Evolutionary conservation across 2,329 filamentous ascomycete species (phyloP), one percentile per base, ranked within the genome.

Genomic region (Penicillium sp.): DNA sequence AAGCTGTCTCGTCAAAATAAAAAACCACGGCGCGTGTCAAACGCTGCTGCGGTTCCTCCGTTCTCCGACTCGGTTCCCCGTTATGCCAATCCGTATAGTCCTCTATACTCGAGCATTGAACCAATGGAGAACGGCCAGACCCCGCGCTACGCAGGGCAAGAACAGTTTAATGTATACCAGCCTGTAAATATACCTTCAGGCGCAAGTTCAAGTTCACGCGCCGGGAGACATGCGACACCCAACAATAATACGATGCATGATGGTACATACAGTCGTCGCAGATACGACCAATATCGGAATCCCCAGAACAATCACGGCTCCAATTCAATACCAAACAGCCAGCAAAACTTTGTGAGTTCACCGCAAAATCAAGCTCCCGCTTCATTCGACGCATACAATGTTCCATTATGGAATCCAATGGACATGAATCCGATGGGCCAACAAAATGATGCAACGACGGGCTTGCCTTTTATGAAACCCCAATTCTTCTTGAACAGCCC

Each of bases 1-100:
- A 60, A 60, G 25, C 55, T 63, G 57, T 29, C 59, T 58, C 53
- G 47, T 26, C 25, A 41, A 51, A 42, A 45, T 15, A 63, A 64
- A 58, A 44, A 37, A 23, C 40, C 51, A n/a, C 57, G 58, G 54
- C 59, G 55, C 18, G 61, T 43, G 46, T 50, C 54, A 23, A 23
- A 31, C 33, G 55, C 53, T 44, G 54, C 49, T 14, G 43, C 37
- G 12, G 14, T 40, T 14, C 14, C 50, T 9, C 20, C 51, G 7
- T 33, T 51, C 5, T 33, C 37, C 20, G 31, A 52, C 22, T 14
- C 29, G 8, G 14, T 8, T 26, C 42, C 50, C 18, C 54, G 49
- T 25, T 37, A 53, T 56, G 49, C 49, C 8, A 41, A 25, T 29
- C 43, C 52, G n/a, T 50, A 60, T 12, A 33, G 51, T 49, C 11